Percentiles rank a stretch among this genome's conserved stretches.
Conservation (phyloP, 345 rosid genomes). For the Rhizophora apiculata region DNA sequence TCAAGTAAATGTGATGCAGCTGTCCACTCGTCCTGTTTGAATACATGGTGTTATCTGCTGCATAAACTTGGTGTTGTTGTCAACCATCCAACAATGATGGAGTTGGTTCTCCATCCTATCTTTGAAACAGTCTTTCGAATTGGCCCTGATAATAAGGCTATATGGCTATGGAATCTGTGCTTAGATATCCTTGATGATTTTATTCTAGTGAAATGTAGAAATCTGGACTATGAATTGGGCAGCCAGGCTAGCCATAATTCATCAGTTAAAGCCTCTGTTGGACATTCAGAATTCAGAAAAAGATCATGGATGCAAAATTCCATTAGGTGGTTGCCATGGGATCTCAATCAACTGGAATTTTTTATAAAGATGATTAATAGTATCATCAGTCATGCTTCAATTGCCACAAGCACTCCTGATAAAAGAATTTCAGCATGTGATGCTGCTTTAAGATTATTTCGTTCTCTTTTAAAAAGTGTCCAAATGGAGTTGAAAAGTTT, state of each 20-base stretch:
- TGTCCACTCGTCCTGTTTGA: constrained; percentile 45
- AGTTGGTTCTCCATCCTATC: constrained; percentile 44
- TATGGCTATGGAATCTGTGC: constrained; percentile 46
- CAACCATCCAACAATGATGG: constrained; percentile 32
- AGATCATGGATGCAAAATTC: constrained; percentile 31
- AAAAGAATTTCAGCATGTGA: constrained; percentile 29
- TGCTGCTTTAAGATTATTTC: constrained; percentile 46
- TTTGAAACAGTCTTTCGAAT: constrained; percentile 39
- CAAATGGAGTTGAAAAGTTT: constrained; percentile 36
- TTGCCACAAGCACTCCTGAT: constrained; percentile 19
- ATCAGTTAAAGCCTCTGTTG: constrained; percentile 17
- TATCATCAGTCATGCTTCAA: constrained; percentile 24
- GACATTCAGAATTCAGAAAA: constrained; percentile 25
- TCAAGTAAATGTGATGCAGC: constrained; percentile 40
- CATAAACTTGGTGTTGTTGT: constrained; percentile 44
- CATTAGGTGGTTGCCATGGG: constrained; percentile 54
- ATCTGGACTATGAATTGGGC: constrained; percentile 15
- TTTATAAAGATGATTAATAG: constrained; percentile 28
- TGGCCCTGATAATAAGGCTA: constrained; percentile 29
- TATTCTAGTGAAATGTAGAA: constrained; percentile 31
- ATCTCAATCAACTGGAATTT: constrained; percentile 37
- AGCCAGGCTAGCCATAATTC: constrained; percentile 18
- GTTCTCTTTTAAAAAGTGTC: constrained; percentile 42
- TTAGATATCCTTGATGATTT: constrained; percentile 43
- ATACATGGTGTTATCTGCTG: constrained; percentile 53